Conservation (phyloP, 768 basidiomycete species). For the Gloeopeniophorella convolvens region DNA sequence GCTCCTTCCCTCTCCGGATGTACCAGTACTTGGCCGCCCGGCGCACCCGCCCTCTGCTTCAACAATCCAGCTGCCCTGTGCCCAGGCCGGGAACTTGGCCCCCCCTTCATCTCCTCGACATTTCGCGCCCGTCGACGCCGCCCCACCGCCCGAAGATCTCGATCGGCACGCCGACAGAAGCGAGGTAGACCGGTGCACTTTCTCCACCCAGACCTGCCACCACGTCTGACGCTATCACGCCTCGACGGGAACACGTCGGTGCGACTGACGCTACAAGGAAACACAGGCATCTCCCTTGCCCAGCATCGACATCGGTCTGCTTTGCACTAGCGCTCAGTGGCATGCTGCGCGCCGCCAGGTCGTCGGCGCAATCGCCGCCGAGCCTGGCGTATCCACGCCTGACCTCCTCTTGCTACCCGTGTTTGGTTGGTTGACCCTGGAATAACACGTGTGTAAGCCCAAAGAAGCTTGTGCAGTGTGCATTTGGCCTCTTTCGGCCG, state of each 20-base stretch:
- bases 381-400: conserved; percentile 8
- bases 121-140: conserved; percentile 1
- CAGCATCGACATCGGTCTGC: neutral
- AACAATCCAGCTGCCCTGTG: neutral
- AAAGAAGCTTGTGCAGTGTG: conserved; percentile 4
- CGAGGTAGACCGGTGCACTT: no score
- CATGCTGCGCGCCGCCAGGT: conserved; percentile 12
- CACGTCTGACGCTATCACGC: conserved; percentile 5
- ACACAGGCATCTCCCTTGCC: conserved; percentile 13
- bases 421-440: conserved; percentile 8
- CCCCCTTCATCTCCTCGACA: conserved; percentile 1
- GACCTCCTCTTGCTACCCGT: conserved; percentile 13
- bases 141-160: no score
- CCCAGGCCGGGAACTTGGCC: conserved; percentile 9
- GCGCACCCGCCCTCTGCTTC: neutral
- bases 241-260: conserved; percentile 16
- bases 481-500: conserved; percentile 16
- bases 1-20: no score
- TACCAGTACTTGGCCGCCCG: no score
- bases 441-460: neutral
- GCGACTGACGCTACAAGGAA: conserved; percentile 1
- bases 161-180: conserved; percentile 17
- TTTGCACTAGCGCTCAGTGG: conserved; percentile 8
- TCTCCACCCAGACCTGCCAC: no score
- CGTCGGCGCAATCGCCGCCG: conserved; percentile 19